Evolutionary conservation across 2,329 filamentous ascomycete species (phyloP), one percentile per base, ranked within the genome.

Genomic region (Juglanconis oblonga): DNA sequence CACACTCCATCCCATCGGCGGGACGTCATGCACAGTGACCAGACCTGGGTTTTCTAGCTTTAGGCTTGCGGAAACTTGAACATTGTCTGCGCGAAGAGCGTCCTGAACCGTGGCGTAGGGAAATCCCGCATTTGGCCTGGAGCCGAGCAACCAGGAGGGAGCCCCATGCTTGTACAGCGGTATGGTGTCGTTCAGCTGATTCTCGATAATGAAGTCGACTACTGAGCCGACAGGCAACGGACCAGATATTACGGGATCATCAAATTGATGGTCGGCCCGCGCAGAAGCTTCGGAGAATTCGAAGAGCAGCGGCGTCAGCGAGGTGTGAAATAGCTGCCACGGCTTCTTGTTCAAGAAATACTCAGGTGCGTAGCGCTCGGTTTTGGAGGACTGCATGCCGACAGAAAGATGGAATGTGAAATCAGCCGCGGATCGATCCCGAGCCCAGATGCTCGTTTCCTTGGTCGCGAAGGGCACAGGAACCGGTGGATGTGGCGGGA

Each of bases 161-260:
- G 62, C 62, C 1, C 62, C 65, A 49, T 67, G 67, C 59, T 67
- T 68, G 53, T 68, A 68, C 7, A 68, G 52, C 4, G 57, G 57
- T 24, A 59, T 14, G n/a, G 57, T 51, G 32, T 59, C 57, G 13
- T 59, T 51, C 45, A 59, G 38, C 3, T 11, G 29, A 31, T 59
- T 59, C 47, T 52, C 17, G 9, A 59, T 56, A 31, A 59, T 52
- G 1, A 59, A 17, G n/a, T 59, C 62, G 10, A 67, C 60, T 3
- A 68, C 62, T 5, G 59, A 62, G 4, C 64, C 65, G 2, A 13
- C 52, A 0, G 36, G 51, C 24, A 56, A 31, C 1, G 24, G 24
- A 48, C 35, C 48, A 7, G 13, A 13, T 48, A 47, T 38, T 55
- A 63, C 36, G 50, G 53, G 31, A 62, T 57, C 42, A 61, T 47